These are phyloP conservation scores for Coniferiporia sulphurascens DNA, from an alignment of 1,284 basidiomycete species.

Conservation along the genomic window DNA sequence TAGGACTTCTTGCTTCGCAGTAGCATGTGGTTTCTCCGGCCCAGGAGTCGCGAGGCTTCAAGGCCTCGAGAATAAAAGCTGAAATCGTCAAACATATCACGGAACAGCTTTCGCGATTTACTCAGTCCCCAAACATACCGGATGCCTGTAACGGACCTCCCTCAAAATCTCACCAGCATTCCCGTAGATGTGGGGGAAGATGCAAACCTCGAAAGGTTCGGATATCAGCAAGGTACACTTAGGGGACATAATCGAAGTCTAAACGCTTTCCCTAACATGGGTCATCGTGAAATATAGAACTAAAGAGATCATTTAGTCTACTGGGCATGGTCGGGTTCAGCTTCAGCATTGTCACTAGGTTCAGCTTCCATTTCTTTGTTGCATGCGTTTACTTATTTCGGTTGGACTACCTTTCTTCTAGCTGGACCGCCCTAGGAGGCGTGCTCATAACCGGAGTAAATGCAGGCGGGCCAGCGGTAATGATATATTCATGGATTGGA, in stretches of 20 bases:
- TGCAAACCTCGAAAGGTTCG: constrained; percentile 15
- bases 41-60: background rate
- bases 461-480: constrained; percentile 18
- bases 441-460: constrained; percentile 18
- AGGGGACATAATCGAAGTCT: background rate
- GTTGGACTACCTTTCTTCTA: background rate
- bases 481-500: constrained; percentile 18
- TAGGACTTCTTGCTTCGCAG: background rate
- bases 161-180: background rate
- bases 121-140: no score
- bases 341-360: constrained; percentile 19
- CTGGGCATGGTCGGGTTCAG: constrained; percentile 18
- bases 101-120: no score
- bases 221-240: constrained; percentile 14
- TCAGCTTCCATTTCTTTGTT: background rate
- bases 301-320: constrained; percentile 16
- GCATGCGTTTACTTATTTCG: background rate
- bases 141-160: background rate
- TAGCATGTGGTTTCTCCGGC: background rate
- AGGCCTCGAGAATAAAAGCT: background rate
- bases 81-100: no score
- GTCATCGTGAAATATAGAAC: background rate
- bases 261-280: background rate
- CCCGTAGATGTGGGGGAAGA: constrained; percentile 10
- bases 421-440: constrained; percentile 17